These are phyloP conservation scores for Schwanniomyces occidentalis DNA, from an alignment of 805 yeast species.

Conservation along the genomic window DNA sequence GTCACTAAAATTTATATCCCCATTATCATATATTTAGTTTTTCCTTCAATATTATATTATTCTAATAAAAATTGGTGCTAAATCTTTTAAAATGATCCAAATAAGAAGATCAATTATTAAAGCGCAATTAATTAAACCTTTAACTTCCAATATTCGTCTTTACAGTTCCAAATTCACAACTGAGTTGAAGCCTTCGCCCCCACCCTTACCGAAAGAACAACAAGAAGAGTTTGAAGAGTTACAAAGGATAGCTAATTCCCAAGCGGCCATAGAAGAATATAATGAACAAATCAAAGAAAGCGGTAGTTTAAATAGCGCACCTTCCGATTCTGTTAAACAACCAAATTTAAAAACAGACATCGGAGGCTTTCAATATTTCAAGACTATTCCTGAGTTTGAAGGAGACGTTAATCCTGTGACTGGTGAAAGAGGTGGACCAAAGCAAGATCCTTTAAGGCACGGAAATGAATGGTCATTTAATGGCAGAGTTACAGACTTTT, in stretches of 20 bases:
- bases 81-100: too few relatives aligned
- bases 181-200: constrained; percentile 50
- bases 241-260: constrained; percentile 77
- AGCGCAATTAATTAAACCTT: too few relatives aligned
- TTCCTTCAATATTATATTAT: too few relatives aligned
- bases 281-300: constrained; percentile 48
- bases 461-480: constrained; percentile 89
- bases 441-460: constrained; percentile 90
- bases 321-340: constrained; percentile 5
- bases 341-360: constrained; percentile 51
- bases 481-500: constrained; percentile 96
- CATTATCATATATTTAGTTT: too few relatives aligned
- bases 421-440: constrained; percentile 96
- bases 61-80: too few relatives aligned
- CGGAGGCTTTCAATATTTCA: constrained; percentile 62
- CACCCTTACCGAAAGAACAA: constrained; percentile 72
- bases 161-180: constrained; percentile 23
- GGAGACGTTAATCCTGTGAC: constrained; percentile 92
- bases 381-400: constrained; percentile 91
- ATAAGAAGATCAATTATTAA: too few relatives aligned
- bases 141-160: constrained; percentile 6
- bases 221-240: constrained; percentile 91
- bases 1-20: too few relatives aligned
- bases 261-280: constrained; percentile 74
- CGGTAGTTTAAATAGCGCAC: constrained; percentile 22